phyloP scores from a whole-genome alignment of 306 rosid species.

The Sechiopsis laciniata region DNA sequence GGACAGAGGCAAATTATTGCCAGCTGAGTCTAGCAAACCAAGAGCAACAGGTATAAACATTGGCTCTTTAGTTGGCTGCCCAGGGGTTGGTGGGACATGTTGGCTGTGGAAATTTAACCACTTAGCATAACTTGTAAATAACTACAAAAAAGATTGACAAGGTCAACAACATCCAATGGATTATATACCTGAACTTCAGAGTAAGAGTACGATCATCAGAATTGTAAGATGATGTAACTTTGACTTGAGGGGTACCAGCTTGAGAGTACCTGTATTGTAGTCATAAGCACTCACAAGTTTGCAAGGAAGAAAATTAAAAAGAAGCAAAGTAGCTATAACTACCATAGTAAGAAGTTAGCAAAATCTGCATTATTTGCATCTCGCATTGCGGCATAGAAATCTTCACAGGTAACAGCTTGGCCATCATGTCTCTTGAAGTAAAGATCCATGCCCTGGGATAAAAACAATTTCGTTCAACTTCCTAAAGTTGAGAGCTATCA shows the following conservation, averaged over 20 bases:
- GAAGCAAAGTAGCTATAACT: constrained; percentile 22
- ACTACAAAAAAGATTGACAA: constrained; percentile 23
- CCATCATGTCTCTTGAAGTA: constrained; percentile 95
- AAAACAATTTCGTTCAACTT: too few species aligned
- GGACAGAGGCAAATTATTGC: constrained; percentile 69
- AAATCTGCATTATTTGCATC: constrained; percentile 91
- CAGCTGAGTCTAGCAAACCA: constrained; percentile 74
- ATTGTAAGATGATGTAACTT: constrained; percentile 66
- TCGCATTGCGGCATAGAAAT: constrained; percentile 87
- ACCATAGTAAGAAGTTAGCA: constrained; percentile 85
- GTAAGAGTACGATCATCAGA: constrained; percentile 63
- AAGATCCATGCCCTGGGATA: constrained; percentile 91
- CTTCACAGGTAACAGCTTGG: constrained; percentile 98
- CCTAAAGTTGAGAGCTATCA: too few species aligned
- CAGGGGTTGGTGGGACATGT: constrained; percentile 80
- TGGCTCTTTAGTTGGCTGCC: constrained; percentile 87
- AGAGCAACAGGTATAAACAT: constrained; percentile 78
- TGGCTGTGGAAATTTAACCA: constrained; percentile 56
- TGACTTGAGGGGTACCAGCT: constrained; percentile 89
- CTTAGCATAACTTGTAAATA: constrained; percentile 29
- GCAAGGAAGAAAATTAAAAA: constrained; percentile 19
- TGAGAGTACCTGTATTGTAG: constrained; percentile 79
- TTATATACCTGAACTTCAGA: constrained; percentile 65
- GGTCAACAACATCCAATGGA: neutral
- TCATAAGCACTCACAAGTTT: constrained; percentile 21